These are phyloP conservation scores for Scutellaria baicalensis DNA, from an alignment of 257 asterid species.

Conservation along the genomic window DNA sequence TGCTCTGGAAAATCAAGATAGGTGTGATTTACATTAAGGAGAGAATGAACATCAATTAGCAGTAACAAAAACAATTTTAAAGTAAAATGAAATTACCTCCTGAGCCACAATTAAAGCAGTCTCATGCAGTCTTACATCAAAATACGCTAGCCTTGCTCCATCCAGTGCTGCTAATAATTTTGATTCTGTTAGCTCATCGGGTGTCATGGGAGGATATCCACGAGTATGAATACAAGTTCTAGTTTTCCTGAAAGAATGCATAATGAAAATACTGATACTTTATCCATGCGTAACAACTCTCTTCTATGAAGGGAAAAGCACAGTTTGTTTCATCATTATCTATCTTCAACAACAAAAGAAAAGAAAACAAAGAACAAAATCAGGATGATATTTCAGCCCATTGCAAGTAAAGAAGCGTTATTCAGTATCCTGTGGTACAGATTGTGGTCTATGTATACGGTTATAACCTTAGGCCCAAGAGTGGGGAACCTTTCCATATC, in stretches of 20 bases:
- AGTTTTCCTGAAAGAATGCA: constrained; percentile 64
- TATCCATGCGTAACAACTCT: not conserved
- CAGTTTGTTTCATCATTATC: not conserved
- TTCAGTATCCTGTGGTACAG: not conserved
- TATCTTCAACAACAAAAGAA: not conserved
- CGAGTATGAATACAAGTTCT: constrained; percentile 97
- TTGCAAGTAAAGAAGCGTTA: not conserved
- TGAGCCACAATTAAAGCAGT: constrained; percentile 71
- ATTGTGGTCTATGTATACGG: not conserved
- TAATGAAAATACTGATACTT: not conserved
- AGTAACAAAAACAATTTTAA: not conserved
- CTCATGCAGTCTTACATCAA: constrained; percentile 77
- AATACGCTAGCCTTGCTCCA: constrained; percentile 69
- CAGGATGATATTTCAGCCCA: not conserved
- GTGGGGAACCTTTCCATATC: not conserved
- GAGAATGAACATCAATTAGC: not conserved
- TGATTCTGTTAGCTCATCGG: constrained; percentile 65
- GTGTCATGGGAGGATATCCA: constrained; percentile 88
- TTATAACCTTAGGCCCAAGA: not conserved
- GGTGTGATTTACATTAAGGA: constrained; percentile 27
- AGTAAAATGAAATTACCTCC: constrained; percentile 54
- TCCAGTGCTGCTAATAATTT: constrained; percentile 57
- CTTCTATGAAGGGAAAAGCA: not conserved
- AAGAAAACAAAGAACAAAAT: not conserved
- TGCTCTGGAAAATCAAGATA: constrained; percentile 71